Percentiles rank a stretch among this genome's conserved stretches.
Evolutionary conservation across 345 rosid genomes (phyloP).

Genomic region (Lepidium africanum): DNA sequence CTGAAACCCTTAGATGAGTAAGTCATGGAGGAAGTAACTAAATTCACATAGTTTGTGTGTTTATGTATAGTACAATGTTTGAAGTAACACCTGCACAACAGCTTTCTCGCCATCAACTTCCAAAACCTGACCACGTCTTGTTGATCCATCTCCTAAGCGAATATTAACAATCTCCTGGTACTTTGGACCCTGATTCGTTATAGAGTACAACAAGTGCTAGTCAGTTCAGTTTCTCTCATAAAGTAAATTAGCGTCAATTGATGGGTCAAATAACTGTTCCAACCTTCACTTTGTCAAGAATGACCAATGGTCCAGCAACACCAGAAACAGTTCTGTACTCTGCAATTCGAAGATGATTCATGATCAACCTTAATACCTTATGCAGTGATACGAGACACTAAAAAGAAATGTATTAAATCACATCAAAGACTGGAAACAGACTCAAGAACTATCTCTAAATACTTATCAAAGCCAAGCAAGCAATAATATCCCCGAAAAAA

Average conservation of each 20-base stretch:
- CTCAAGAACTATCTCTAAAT: neutral
- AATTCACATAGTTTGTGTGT: neutral
- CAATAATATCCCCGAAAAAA: neutral
- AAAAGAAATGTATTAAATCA: neutral
- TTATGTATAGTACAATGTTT: neutral
- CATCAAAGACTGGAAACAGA: neutral
- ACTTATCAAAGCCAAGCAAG: neutral
- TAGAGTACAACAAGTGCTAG: neutral
- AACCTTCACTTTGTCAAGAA: constrained; percentile 95
- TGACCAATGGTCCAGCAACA: constrained; percentile 96
- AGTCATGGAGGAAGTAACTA: neutral
- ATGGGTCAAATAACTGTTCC: neutral
- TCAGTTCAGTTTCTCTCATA: neutral
- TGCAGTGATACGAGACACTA: neutral
- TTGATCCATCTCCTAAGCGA: constrained; percentile 87
- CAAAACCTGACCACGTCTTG: constrained; percentile 89
- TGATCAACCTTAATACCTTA: neutral
- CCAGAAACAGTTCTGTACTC: constrained; percentile 97
- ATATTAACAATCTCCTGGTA: constrained; percentile 96
- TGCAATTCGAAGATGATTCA: constrained; percentile 27
- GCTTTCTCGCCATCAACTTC: constrained; percentile 99
- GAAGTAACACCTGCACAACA: constrained; percentile 62
- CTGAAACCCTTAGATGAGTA: constrained; percentile 26
- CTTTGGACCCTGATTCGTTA: constrained; percentile 67
- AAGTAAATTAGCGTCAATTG: neutral